phyloP scores from a whole-genome alignment of 2,329 filamentous ascomycete species.

The Colletotrichum agaves region DNA sequence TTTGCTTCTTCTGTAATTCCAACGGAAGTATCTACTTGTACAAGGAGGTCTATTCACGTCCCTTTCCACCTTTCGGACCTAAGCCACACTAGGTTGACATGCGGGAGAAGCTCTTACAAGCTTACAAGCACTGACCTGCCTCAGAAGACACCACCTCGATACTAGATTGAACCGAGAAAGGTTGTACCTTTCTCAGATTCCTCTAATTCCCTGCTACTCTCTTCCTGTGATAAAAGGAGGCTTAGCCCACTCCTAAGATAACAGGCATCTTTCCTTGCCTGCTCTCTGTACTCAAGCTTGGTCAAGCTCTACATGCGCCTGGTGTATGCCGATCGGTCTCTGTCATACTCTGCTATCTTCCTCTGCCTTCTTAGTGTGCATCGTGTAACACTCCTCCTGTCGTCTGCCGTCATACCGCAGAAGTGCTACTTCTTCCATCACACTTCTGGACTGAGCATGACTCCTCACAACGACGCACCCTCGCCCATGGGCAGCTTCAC shows the following conservation, averaged over 20 bases:
- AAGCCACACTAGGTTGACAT: background rate
- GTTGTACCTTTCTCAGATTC: too few species aligned
- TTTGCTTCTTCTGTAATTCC: background rate
- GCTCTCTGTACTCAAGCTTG: too few species aligned
- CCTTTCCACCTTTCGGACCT: too few species aligned
- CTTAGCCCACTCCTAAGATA: too few species aligned
- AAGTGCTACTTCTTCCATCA: background rate
- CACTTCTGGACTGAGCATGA: constrained; percentile 46
- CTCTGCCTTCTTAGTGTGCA: background rate
- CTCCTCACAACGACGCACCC: constrained; percentile 59
- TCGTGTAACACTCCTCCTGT: background rate
- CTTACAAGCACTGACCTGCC: too few species aligned
- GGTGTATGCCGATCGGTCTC: background rate
- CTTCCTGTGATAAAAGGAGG: too few species aligned
- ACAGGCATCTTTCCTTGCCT: too few species aligned
- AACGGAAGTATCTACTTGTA: constrained; percentile 7
- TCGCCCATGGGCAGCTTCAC: constrained; percentile 59
- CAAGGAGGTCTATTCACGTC: background rate
- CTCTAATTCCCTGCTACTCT: too few species aligned
- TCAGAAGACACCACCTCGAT: too few species aligned
- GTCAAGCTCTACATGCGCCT: background rate
- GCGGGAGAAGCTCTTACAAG: constrained; percentile 1
- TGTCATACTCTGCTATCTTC: background rate
- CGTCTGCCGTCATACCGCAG: constrained; percentile 16
- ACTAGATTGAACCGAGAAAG: too few species aligned